Conservation (phyloP, 2,329 filamentous ascomycete species). For the Diplodia seriata region DNA sequence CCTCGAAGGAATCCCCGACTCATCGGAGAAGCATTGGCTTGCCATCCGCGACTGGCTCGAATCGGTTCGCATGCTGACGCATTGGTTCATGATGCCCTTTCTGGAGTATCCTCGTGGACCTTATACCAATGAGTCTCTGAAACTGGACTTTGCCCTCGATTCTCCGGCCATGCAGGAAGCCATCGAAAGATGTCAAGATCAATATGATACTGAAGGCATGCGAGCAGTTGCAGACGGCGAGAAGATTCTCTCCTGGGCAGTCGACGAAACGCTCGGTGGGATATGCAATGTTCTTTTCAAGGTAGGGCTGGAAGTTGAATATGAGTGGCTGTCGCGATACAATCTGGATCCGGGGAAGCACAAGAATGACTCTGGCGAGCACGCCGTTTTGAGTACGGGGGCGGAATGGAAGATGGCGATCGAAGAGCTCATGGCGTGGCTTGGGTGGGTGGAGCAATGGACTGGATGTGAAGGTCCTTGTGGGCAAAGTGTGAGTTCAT, state of each 20-base stretch:
- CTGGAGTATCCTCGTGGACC: constrained; percentile 52
- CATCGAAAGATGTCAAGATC: constrained; percentile 52
- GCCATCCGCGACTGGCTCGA: constrained; percentile 29
- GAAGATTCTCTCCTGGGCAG: constrained; percentile 47
- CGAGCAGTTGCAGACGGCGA: constrained; percentile 43
- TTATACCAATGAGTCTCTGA: constrained; percentile 32
- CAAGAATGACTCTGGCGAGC: not conserved
- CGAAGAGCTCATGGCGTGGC: constrained; percentile 57
- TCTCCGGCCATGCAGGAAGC: constrained; percentile 49
- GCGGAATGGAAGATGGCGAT: constrained; percentile 46
- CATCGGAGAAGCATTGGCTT: not conserved
- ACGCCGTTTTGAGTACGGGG: not conserved
- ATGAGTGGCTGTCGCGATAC: constrained; percentile 47
- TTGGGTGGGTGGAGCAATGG: constrained; percentile 60
- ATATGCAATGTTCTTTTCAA: constrained; percentile 54
- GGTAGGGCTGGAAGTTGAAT: constrained; percentile 54
- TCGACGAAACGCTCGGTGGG: constrained; percentile 51
- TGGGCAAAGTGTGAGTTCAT: constrained; percentile 43
- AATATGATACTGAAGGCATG: constrained; percentile 48
- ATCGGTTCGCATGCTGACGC: constrained; percentile 47
- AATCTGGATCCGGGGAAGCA: constrained; percentile 34
- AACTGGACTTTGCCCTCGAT: constrained; percentile 43
- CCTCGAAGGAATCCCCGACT: constrained; percentile 31
- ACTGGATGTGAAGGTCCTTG: constrained; percentile 52
- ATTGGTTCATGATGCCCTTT: constrained; percentile 55